Evolutionary conservation across 192 early-diverging fungal species (phyloP), one percentile per base, ranked within the genome.

Genomic region (Podila epicladia): DNA sequence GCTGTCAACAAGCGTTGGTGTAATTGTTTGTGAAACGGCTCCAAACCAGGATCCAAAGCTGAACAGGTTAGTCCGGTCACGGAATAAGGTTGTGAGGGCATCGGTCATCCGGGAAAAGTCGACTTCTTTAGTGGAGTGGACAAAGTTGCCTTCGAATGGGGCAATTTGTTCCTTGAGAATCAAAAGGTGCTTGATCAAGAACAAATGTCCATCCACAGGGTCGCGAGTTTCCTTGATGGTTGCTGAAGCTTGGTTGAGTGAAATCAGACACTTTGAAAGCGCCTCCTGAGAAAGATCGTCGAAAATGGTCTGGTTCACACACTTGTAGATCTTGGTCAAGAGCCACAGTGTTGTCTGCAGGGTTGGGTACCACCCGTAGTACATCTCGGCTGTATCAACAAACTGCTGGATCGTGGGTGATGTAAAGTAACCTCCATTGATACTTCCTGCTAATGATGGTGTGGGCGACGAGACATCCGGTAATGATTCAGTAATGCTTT

Each of bases 251-350:
- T 66, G 64, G 19, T 64, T 72, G 45, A 96, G 73, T 2, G 91
- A 90, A 32, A 86, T 67, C 2, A 87, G 82, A 67, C 95, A 96
- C 31, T 89, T 74, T 32, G 90, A 87, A 26, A 96, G 90, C 12
- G 92, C 94, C 69, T 96, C 95, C 65, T 96, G 94, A 5, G 94
- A 91, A 12, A 96, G 74, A 75, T 95, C 95, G 58, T 96, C 93
- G 73, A 96, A 96, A n/a, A 94, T 91, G 11, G 89, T 37, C 24
- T 80, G 77, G 0, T 93, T 89, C 17, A 96, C 89, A 59, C 87
- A 88, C 31, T 85, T 88, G 71, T 95, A 95, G 22, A 96, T 83
- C 76, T 95, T 96, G 49, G 91, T 89, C 45, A 96, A 82, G 32
- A 96, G 80, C 86, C 92, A 95, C 24, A 96, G 83, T 12, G 95